phyloP scores from a whole-genome alignment of 2,329 filamentous ascomycete species.

The Diaporthe vaccinii region DNA sequence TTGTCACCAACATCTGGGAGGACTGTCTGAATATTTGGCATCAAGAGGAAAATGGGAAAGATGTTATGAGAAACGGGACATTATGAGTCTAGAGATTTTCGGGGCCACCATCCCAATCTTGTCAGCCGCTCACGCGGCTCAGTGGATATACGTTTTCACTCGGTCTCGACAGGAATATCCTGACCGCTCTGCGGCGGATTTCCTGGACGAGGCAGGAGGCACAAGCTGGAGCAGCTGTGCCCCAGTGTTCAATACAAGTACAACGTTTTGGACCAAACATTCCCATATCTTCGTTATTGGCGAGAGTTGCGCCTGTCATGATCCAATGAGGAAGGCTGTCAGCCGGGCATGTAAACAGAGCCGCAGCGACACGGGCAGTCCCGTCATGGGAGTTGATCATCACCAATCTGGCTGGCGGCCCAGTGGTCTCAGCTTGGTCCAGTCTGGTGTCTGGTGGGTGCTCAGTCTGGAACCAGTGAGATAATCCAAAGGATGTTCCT shows the following conservation, averaged over 20 bases:
- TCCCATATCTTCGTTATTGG: neutral
- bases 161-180: neutral
- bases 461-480: neutral
- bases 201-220: constrained; percentile 13
- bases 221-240: constrained; percentile 16
- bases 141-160: constrained; percentile 36
- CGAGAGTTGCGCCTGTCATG: neutral
- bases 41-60: constrained; percentile 24
- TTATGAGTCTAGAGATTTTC: constrained; percentile 35
- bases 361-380: neutral
- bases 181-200: neutral
- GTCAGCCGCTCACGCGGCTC: constrained; percentile 34
- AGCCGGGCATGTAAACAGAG: neutral
- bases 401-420: neutral
- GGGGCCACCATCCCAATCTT: constrained; percentile 37
- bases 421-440: neutral
- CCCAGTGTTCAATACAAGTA: constrained; percentile 20
- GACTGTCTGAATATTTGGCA: constrained; percentile 29
- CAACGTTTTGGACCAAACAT: constrained; percentile 20
- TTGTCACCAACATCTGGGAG: constrained; percentile 24
- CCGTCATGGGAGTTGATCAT: neutral
- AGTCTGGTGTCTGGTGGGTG: neutral
- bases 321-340: neutral
- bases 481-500: neutral
- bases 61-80: constrained; percentile 34